These are phyloP conservation scores for Petunia axillaris DNA, from an alignment of 257 asterid species.

Conservation along the genomic window DNA sequence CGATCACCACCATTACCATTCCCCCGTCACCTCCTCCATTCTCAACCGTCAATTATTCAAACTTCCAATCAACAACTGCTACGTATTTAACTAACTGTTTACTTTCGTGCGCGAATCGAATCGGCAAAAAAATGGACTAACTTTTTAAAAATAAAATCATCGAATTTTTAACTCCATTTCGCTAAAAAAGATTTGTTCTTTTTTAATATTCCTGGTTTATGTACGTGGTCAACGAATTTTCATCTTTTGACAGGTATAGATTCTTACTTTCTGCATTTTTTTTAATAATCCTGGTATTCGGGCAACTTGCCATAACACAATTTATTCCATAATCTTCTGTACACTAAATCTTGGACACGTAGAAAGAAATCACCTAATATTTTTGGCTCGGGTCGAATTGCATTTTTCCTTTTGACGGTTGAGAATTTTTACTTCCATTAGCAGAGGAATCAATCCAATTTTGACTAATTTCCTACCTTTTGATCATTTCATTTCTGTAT, in stretches of 20 bases:
- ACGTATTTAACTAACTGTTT: not conserved
- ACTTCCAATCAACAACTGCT: not conserved
- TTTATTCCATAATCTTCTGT: too few species aligned
- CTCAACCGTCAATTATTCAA: not conserved
- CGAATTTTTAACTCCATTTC: slow-evolving; percentile 16
- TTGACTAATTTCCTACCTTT: not conserved
- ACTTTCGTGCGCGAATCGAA: not conserved
- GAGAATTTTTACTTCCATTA: not conserved
- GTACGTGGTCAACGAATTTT: slow-evolving; percentile 1
- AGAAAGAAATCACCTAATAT: too few species aligned
- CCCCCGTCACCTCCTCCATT: not conserved
- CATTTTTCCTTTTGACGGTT: slow-evolving; percentile 8
- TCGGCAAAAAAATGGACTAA: not conserved
- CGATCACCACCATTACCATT: not conserved
- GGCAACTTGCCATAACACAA: too few species aligned
- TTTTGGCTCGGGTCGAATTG: not conserved
- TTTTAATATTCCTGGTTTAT: not conserved
- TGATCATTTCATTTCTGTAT: not conserved
- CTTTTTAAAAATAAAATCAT: not conserved
- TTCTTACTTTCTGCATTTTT: not conserved
- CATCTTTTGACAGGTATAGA: not conserved
- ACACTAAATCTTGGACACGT: too few species aligned
- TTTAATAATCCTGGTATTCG: too few species aligned
- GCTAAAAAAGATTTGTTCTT: slow-evolving; percentile 22
- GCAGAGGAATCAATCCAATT: slow-evolving; percentile 15